phyloP scores from a whole-genome alignment of 352 stramenopile genomes.

The Phytophthora quininea region DNA sequence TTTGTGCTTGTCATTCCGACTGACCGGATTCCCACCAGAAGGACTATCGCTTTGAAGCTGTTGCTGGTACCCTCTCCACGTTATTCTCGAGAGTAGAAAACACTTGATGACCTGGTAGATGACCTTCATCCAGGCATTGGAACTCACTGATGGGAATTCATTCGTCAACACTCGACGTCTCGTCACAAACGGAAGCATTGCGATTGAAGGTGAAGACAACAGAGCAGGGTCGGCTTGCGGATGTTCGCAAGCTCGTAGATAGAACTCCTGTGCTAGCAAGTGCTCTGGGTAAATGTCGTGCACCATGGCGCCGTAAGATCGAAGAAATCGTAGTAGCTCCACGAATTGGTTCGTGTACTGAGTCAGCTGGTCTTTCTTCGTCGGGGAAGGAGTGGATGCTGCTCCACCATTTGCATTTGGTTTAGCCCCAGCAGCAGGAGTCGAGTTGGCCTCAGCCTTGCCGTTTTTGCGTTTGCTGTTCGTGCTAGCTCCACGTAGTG shows the following conservation, averaged over 20 bases:
- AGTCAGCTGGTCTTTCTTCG: slow-evolving; percentile 64
- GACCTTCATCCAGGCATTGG: slow-evolving; percentile 84
- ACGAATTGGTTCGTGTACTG: slow-evolving; percentile 79
- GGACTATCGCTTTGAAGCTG: slow-evolving; percentile 24
- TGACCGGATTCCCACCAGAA: slow-evolving; percentile 7
- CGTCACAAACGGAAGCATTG: slow-evolving; percentile 58
- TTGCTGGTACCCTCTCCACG: slow-evolving; percentile 74
- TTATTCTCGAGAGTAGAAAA: slow-evolving; percentile 89
- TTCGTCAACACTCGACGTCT: slow-evolving; percentile 55
- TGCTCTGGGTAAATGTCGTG: slow-evolving; percentile 86
- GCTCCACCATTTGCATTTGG: not conserved
- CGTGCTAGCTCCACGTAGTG: slow-evolving; percentile 22
- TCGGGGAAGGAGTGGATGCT: slow-evolving; percentile 18
- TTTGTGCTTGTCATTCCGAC: slow-evolving; percentile 22
- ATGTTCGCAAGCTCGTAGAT: slow-evolving; percentile 80
- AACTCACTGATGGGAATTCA: slow-evolving; percentile 61
- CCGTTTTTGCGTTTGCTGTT: slow-evolving; percentile 22
- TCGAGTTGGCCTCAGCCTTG: slow-evolving; percentile 6
- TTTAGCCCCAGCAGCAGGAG: not conserved
- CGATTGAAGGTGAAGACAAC: slow-evolving; percentile 42
- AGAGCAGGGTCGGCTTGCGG: slow-evolving; percentile 55
- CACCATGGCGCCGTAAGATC: slow-evolving; percentile 91
- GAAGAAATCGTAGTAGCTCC: slow-evolving; percentile 92
- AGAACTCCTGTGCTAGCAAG: slow-evolving; percentile 79
- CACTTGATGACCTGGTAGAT: slow-evolving; percentile 93